These are phyloP conservation scores for Chiua virens DNA, from an alignment of 768 basidiomycete species.

Conservation along the genomic window DNA sequence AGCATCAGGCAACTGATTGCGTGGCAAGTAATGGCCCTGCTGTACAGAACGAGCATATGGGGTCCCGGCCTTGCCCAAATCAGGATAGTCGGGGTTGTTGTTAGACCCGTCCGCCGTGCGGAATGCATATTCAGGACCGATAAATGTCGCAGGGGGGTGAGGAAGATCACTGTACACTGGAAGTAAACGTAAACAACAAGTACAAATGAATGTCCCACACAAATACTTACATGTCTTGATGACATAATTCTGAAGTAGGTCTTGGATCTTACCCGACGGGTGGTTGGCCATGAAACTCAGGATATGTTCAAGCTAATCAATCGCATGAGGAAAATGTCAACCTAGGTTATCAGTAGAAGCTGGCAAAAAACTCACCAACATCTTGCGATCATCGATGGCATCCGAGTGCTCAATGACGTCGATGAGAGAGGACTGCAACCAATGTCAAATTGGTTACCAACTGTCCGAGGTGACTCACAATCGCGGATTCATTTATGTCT, in stretches of 20 bases:
- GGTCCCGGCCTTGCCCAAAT: constrained; percentile 74
- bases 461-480: constrained; percentile 13
- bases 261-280: constrained; percentile 45
- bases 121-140: constrained; percentile 63
- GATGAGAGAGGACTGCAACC: constrained; percentile 52
- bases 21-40: constrained; percentile 61
- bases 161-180: constrained; percentile 80
- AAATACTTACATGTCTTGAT: constrained; percentile 57
- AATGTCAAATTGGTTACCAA: neutral
- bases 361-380: constrained; percentile 51
- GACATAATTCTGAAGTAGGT: constrained; percentile 36
- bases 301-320: constrained; percentile 64
- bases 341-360: neutral
- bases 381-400: constrained; percentile 74
- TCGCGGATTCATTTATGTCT: constrained; percentile 28
- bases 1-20: constrained; percentile 72
- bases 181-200: neutral
- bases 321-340: neutral
- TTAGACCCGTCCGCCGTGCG: constrained; percentile 74
- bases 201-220: neutral
- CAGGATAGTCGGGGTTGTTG: constrained; percentile 71
- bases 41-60: constrained; percentile 87
- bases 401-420: constrained; percentile 61
- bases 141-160: constrained; percentile 72
- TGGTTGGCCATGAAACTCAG: constrained; percentile 62